Evolutionary conservation across 352 stramenopile species (phyloP).

Genomic region (Globisporangium mamillatum): DNA sequence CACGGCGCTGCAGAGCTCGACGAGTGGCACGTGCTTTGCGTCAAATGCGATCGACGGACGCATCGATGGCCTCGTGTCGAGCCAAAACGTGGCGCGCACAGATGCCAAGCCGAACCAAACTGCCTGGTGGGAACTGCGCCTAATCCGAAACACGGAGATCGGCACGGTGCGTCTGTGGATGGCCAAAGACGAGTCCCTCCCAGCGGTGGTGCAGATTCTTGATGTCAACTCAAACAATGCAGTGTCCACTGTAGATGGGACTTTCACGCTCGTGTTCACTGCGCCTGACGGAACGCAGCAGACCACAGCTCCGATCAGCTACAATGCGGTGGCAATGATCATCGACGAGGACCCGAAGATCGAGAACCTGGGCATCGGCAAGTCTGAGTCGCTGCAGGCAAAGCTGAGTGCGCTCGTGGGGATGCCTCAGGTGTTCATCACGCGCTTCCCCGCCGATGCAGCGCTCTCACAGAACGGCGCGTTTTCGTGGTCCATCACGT

Average conservation of each 20-base stretch:
- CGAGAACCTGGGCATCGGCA: constrained; percentile 33
- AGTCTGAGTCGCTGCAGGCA: constrained; percentile 51
- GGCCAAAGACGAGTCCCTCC: constrained; percentile 19
- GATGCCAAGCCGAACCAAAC: constrained; percentile 21
- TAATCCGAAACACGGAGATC: constrained; percentile 39
- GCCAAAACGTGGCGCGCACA: constrained; percentile 51
- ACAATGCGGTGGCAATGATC: constrained; percentile 56
- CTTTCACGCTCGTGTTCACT: constrained; percentile 45
- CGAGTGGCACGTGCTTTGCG: constrained; percentile 42
- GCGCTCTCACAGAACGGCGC: constrained; percentile 34
- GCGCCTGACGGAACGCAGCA: constrained; percentile 20
- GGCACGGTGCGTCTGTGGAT: constrained; percentile 67
- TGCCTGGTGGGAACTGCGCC: constrained; percentile 72
- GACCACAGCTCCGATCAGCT: constrained; percentile 35
- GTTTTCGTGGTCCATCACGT: constrained; percentile 72
- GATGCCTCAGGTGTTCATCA: constrained; percentile 45
- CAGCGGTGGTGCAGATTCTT: constrained; percentile 30
- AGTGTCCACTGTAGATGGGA: constrained; percentile 28
- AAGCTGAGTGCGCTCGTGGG: constrained; percentile 40
- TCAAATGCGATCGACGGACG: constrained; percentile 69
- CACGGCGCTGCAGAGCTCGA: constrained; percentile 67
- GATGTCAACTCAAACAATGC: constrained; percentile 36
- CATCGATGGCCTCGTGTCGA: constrained; percentile 38
- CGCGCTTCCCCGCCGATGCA: constrained; percentile 32
- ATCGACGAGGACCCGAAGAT: constrained; percentile 48